Evolutionary conservation across 768 basidiomycete species (phyloP), one percentile per base, ranked within the genome.

Genomic region (Collybiopsis confluens): DNA sequence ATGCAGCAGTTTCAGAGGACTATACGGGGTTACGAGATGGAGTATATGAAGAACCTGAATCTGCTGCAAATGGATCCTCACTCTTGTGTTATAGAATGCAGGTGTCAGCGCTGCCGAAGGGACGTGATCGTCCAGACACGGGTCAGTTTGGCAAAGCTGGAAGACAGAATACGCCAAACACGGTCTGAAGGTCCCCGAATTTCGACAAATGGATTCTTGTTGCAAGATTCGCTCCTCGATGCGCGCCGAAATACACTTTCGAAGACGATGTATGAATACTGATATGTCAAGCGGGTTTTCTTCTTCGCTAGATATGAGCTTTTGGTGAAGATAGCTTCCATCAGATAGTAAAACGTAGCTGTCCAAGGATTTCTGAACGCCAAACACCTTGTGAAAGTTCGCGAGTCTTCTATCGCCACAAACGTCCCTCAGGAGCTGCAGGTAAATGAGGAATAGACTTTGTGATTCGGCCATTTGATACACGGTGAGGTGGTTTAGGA

Each of bases 1-100:
- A 21, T 37, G 47, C 6, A 23, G 11, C 47, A 37, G 33, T 27
- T 13, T 5, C 33, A n/a, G 3, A 37, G 18, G 13, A 20, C 13
- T 48, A 21, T 52, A 27, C 42, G 26, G 23, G 26, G 30, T 8
- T n/a, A 42, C 7, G 8, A 27, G 3, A n/a, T 40, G 26, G 15
- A 52, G 50, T n/a, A 21, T 26, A 23, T 79, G 70, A 38, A 76
- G 68, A 15, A 83, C 78, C 44, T 70, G 58, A 2, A 84, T 74
- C 45, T 82, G 79, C 43, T 74, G 73, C 1, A 85, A 54, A 58
- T 79, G 73, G 24, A 79, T 61, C 3, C 72, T 64, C 5, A 82
- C 62, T 15, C 74, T 72, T 18, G 60, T 21, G 37, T 77, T 76
- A 45, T 74, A 82, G 59, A 66, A 69, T n/a, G 58, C 1, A 61